Evolutionary conservation across 2,329 filamentous ascomycete genomes (phyloP).

Genomic region (Aphanocladium album): DNA sequence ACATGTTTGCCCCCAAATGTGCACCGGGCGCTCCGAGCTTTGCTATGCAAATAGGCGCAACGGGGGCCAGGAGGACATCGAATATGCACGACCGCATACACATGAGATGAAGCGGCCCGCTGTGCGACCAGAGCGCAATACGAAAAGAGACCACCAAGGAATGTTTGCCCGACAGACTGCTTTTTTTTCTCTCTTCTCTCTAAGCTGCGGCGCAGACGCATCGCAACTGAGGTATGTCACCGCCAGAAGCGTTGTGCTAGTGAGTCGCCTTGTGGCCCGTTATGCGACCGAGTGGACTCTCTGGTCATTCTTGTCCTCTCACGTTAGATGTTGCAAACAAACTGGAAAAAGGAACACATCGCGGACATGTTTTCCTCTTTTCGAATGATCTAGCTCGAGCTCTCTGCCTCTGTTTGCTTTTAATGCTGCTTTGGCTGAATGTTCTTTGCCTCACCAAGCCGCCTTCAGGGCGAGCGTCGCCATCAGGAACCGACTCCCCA

Average conservation of each 20-base stretch:
- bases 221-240: not conserved
- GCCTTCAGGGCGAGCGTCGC: too few relatives aligned
- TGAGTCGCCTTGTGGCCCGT: constrained; percentile 8
- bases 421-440: too few relatives aligned
- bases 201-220: not conserved
- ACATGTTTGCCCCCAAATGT: not conserved
- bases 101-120: constrained; percentile 8
- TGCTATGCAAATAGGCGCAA: not conserved
- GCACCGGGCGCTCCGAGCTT: not conserved
- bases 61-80: not conserved
- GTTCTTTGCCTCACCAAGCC: too few relatives aligned
- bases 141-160: not conserved
- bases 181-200: not conserved
- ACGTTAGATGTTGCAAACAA: not conserved
- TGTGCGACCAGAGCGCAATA: not conserved
- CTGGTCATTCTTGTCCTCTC: not conserved
- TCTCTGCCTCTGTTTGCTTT: too few relatives aligned
- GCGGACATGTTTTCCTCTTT: not conserved
- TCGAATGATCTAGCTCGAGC: too few relatives aligned
- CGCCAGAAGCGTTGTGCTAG: not conserved
- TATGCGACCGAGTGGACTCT: constrained; percentile 8
- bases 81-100: not conserved
- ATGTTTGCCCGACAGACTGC: not conserved
- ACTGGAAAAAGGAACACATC: not conserved
- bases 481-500: too few relatives aligned